These are phyloP conservation scores for Cornus florida DNA, from an alignment of 148 eudicot genomes.

Conservation along the genomic window DNA sequence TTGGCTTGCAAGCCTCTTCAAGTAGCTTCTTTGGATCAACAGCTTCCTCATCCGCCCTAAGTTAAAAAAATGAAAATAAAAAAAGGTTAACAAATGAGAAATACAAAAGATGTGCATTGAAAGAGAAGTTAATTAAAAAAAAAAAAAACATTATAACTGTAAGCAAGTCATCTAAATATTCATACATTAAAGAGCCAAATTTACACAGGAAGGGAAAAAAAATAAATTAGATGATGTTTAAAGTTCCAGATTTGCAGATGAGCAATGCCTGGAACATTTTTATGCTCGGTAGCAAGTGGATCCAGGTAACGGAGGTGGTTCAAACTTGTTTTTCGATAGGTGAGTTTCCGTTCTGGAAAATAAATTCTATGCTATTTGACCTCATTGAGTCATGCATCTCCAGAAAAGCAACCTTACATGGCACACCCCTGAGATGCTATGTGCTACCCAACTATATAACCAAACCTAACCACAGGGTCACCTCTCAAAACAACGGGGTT, in stretches of 20 bases:
- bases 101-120: background rate
- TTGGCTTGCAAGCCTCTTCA: slow-evolving; percentile 46
- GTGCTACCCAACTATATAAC: too few relatives aligned
- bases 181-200: background rate
- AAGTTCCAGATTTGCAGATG: background rate
- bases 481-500: too few relatives aligned
- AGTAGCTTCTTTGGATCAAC: slow-evolving; percentile 46
- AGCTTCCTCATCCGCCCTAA: slow-evolving; percentile 49
- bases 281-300: background rate
- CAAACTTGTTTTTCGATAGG: too few relatives aligned
- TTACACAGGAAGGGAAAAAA: background rate
- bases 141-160: background rate
- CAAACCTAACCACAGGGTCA: too few relatives aligned
- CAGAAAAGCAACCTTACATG: too few relatives aligned
- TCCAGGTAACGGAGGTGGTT: too few relatives aligned
- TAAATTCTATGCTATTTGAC: too few relatives aligned
- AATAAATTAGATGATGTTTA: background rate
- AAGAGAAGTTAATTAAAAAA: background rate
- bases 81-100: background rate
- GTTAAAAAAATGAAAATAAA: background rate
- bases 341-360: too few relatives aligned
- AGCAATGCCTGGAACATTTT: background rate
- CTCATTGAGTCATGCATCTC: too few relatives aligned
- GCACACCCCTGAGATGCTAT: too few relatives aligned
- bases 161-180: background rate